Evolutionary conservation across 306 rosid species (phyloP).

Genomic region (Citrullus mucosospermus): DNA sequence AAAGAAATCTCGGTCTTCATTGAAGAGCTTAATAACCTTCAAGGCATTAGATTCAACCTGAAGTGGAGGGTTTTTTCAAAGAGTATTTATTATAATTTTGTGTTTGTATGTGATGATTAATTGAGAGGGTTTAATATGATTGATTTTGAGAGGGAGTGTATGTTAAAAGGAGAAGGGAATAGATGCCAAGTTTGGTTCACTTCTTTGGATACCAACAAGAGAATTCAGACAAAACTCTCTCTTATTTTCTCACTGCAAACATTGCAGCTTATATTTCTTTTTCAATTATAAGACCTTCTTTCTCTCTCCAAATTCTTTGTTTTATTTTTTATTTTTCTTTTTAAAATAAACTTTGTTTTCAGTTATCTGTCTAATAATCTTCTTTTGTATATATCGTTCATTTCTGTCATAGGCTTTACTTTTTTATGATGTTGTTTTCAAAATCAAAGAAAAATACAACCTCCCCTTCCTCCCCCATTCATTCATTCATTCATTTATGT

Average conservation of each 20-base stretch:
- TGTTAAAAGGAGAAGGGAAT: conserved; percentile 13
- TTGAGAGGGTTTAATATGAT: not conserved
- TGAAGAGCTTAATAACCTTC: too few relatives aligned
- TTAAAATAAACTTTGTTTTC: not conserved
- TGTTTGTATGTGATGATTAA: not conserved
- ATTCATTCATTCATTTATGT: not conserved
- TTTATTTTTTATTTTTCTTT: not conserved
- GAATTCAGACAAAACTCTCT: conserved; percentile 23
- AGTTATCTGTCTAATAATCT: not conserved
- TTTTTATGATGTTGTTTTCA: not conserved
- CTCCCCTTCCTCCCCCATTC: not conserved
- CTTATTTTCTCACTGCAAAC: conserved; percentile 4
- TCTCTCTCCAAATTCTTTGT: not conserved
- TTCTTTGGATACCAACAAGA: conserved; percentile 23
- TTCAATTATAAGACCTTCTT: not conserved
- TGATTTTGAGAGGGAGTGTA: not conserved
- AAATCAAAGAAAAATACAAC: not conserved
- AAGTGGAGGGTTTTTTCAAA: too few relatives aligned
- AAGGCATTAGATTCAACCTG: too few relatives aligned
- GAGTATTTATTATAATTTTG: not conserved
- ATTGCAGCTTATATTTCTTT: conserved; percentile 3
- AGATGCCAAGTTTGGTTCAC: conserved; percentile 9
- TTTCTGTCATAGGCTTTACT: not conserved
- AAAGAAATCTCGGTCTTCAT: too few relatives aligned
- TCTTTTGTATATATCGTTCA: not conserved